phyloP scores from a whole-genome alignment of 495 filamentous ascomycete species.

The Aspergillus nanangensis region DNA sequence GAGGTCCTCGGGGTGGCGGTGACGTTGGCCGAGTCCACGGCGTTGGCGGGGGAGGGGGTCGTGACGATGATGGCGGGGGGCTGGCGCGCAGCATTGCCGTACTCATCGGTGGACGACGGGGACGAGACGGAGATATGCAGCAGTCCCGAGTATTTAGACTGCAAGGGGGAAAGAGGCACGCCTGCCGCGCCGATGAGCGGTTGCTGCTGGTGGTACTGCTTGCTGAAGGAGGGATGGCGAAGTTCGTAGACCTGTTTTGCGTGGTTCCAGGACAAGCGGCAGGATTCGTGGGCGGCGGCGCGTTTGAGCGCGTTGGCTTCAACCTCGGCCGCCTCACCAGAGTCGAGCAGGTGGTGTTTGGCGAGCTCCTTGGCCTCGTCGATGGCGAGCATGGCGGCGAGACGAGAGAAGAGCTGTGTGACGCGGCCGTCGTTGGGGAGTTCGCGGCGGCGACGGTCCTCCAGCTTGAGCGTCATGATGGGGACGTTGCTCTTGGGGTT shows the following conservation, averaged over 20 bases:
- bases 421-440: slow-evolving; percentile 65
- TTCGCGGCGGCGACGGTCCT: slow-evolving; percentile 51
- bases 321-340: slow-evolving; percentile 38
- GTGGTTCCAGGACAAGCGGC: slow-evolving; percentile 65
- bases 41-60: slow-evolving; percentile 29
- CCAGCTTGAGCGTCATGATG: slow-evolving; percentile 57
- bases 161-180: slow-evolving; percentile 58
- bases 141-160: slow-evolving; percentile 27
- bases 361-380: slow-evolving; percentile 52
- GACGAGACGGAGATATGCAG: slow-evolving; percentile 40
- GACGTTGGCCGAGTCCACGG: slow-evolving; percentile 31
- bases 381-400: slow-evolving; percentile 65
- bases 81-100: slow-evolving; percentile 12
- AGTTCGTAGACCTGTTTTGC: slow-evolving; percentile 61
- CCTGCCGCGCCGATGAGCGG: slow-evolving; percentile 50
- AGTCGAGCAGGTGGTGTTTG: slow-evolving; percentile 35
- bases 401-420: slow-evolving; percentile 66
- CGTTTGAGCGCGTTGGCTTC: slow-evolving; percentile 55
- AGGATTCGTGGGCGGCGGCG: slow-evolving; percentile 68
- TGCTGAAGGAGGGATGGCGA: slow-evolving; percentile 58
- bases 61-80: slow-evolving; percentile 41
- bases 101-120: too few relatives aligned
- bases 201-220: slow-evolving; percentile 45
- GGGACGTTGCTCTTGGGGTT: slow-evolving; percentile 33
- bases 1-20: slow-evolving; percentile 40